Conservation (phyloP, 2,329 filamentous ascomycete species). For the Myriosclerotinia duriaeana region DNA sequence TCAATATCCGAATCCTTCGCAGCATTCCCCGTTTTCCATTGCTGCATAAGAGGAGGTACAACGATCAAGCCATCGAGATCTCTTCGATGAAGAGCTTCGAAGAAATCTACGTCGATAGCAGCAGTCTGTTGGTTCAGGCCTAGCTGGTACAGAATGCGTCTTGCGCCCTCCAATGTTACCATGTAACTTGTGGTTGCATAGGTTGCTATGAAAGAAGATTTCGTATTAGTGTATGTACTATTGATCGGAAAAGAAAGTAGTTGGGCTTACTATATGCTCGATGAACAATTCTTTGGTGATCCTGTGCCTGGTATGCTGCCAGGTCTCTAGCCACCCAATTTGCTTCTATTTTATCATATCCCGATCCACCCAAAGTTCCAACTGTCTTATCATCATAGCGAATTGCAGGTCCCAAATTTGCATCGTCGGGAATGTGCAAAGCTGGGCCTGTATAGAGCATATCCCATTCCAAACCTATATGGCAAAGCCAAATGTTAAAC, state of each 20-base stretch:
- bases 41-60: not conserved
- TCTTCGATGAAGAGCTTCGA: not conserved
- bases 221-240: constrained; percentile 6
- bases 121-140: not conserved
- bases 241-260: not conserved
- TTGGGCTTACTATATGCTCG: constrained; percentile 6
- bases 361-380: not conserved
- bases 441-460: constrained; percentile 1
- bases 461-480: constrained; percentile 6
- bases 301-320: not conserved
- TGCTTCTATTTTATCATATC: not conserved
- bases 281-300: constrained; percentile 11
- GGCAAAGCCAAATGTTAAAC: not conserved
- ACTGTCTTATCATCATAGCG: not conserved
- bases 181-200: constrained; percentile 17
- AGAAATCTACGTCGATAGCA: not conserved
- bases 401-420: not conserved
- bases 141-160: constrained; percentile 10
- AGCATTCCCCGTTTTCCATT: constrained; percentile 6
- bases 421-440: not conserved
- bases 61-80: not conserved
- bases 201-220: not conserved
- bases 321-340: constrained; percentile 3
- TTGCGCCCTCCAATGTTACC: constrained; percentile 13
- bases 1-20: not conserved